These are phyloP conservation scores for Pinus taeda DNA, from an alignment of 75 land plant genomes.

Conservation along the genomic window DNA sequence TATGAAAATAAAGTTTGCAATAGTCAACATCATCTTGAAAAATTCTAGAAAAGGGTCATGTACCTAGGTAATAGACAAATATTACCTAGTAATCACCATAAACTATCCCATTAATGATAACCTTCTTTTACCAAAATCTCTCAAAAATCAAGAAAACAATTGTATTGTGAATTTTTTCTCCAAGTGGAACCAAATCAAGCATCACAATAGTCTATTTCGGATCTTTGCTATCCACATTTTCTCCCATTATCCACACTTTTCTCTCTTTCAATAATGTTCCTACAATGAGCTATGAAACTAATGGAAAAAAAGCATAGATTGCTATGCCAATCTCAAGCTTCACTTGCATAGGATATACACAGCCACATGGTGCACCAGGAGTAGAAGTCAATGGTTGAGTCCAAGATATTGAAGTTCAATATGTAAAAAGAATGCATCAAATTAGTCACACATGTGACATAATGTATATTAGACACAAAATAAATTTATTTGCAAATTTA, in stretches of 20 bases:
- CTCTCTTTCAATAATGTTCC: conserved; percentile 48
- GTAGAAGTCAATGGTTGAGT: conserved; percentile 56
- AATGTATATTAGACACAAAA: neutral
- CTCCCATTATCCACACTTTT: conserved; percentile 85
- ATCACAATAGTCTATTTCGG: conserved; percentile 54
- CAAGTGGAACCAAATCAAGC: conserved; percentile 69
- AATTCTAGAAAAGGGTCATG: neutral
- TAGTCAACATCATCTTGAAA: neutral
- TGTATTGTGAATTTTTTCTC: conserved; percentile 37
- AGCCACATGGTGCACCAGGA: conserved; percentile 72
- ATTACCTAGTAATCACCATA: conserved; percentile 74
- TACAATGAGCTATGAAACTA: conserved; percentile 67
- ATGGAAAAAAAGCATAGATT: conserved; percentile 74
- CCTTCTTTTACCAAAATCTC: conserved; percentile 69
- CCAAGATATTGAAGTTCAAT: conserved; percentile 45
- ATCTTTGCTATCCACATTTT: conserved; percentile 61
- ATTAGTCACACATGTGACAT: neutral
- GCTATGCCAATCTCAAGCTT: conserved; percentile 45
- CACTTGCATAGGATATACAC: conserved; percentile 82
- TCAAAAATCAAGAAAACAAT: conserved; percentile 49
- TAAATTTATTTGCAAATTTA: neutral
- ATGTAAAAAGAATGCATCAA: conserved; percentile 22
- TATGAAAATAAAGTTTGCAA: neutral
- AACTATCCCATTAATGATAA: conserved; percentile 40
- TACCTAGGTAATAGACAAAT: conserved; percentile 83